Evolutionary conservation across 495 filamentous ascomycete genomes (phyloP), one percentile per base, ranked within the genome.

Genomic region (Penicillium silybi): DNA sequence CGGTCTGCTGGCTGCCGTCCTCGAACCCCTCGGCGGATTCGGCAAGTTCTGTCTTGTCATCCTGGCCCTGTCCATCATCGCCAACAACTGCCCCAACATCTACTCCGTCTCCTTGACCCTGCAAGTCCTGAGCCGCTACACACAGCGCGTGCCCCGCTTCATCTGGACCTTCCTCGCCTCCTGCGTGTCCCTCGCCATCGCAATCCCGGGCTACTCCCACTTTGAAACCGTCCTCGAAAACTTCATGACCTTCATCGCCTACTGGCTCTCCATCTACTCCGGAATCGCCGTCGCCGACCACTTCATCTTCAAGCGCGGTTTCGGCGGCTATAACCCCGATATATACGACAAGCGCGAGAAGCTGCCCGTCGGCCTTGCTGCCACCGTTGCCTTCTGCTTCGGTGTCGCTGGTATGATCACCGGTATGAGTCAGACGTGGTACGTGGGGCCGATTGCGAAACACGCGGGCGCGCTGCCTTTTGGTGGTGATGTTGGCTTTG

Each of bases 1-100:
- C 15, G 89, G 88, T 18, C 70, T 95, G 6, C 75, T 95, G 16
- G 81, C 71, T 5, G 80, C 81, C 9, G 85, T 87, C 8, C 77
- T 95, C 0, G 80, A 80, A 3, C 77, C 77, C 1, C 74, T 91
- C 0, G 89, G 89, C 20, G 73, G 76, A 39, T 92, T 92, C 61
- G 89, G 89, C 53, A 79, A 89, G 62, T 90, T 93, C 75, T 93
- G 89, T 68, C 64, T 95, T 17, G 83, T 92, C 46, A 73, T 95
- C 40, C 81, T 95, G 5, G 85, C 88, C 0, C 78, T 92, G 23
- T 85, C 82, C 56, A 92, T 90, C 63, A 80, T 92, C 56, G 86
- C 87, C 50, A 92, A 87, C 74, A 92, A 91, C 73, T 90, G 85
- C 71, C 89, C 92, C n/a, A 90, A 87, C 72, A 86, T 90, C 59